Base-by-base conservation (phyloP, 2,329 filamentous ascomycete genomes). In the Xylaria arbuscula region DNA sequence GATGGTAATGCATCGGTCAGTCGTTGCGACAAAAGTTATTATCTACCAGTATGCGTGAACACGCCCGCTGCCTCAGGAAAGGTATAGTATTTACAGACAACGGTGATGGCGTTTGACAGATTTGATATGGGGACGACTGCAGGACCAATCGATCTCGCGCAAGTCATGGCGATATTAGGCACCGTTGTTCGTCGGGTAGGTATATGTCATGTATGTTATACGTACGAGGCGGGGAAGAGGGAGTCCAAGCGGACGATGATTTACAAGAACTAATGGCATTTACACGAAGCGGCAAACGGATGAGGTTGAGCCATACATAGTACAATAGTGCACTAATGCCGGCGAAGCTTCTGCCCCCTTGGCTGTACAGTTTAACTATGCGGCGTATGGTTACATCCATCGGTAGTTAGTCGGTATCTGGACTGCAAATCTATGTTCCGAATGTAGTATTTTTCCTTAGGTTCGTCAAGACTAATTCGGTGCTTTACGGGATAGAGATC, bases 191-290 rank as follows among this genome's bases (percentile, higher is more conserved):
- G 36, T 42, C n/a, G 32, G 51, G 51, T 19, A 36, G 51, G 51
- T 19, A 36, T 55, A 38, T 55, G 19, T 24, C 19, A 51, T 48
- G 19, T 34, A 51, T 48, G 19, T 34, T 53, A 53, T 55, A 34
- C 5, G 36, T 19, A 38, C 53, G 53, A 40, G 36, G 34, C 15
- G 53, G 53, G 28, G 38, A 28, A 19, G n/a, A 3, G 34, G 11
- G 6, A 24, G 34, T 42, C 54, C 40, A 56, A 42, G 54, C 36
- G 54, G 38, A 22, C 51, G 19, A 42, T 56, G 54, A 40, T 42
- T 9, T 40, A 28, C 19, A 19, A 42, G 13, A 9, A 2, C 54
- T 36, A 56, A 56, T 15, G 22, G n/a, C 17, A 24, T 28, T 56
- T 24, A 24, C 54, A 19, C 17, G 13, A 17, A 22, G 19, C 54